Conservation (phyloP, 345 rosid genomes). For the Acer campestre region DNA sequence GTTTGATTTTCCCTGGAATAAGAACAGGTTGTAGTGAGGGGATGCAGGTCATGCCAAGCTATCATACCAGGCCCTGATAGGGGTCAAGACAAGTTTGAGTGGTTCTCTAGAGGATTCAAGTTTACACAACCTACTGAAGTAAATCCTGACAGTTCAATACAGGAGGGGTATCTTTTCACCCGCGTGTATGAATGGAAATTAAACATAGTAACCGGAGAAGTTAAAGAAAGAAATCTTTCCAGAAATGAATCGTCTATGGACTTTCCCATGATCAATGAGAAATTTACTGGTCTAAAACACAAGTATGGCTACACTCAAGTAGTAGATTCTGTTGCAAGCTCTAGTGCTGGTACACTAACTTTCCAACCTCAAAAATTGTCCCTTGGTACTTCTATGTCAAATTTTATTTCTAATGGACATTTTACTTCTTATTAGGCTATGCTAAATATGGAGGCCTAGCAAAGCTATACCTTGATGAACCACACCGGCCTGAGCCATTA, state of each 20-base stretch:
- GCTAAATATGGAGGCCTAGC: constrained; percentile 56
- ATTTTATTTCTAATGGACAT: neutral
- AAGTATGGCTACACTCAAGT: constrained; percentile 52
- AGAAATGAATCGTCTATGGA: constrained; percentile 37
- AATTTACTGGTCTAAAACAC: constrained; percentile 36
- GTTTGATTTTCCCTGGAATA: neutral
- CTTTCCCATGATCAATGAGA: constrained; percentile 46
- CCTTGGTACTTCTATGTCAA: neutral
- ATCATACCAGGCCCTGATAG: constrained; percentile 44
- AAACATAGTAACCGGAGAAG: constrained; percentile 32
- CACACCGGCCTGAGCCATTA: neutral
- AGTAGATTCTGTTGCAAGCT: constrained; percentile 40
- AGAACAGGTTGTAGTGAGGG: constrained; percentile 49
- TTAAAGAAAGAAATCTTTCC: constrained; percentile 37
- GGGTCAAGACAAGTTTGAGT: constrained; percentile 34
- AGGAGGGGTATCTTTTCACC: constrained; percentile 24
- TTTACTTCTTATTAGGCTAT: constrained; percentile 28
- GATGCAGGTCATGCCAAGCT: constrained; percentile 40
- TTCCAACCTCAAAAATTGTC: neutral
- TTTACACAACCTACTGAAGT: constrained; percentile 5
- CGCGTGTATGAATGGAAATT: constrained; percentile 48
- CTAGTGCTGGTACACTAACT: constrained; percentile 33
- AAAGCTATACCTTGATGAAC: constrained; percentile 48
- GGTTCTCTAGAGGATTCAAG: constrained; percentile 38
- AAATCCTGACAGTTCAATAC: neutral